phyloP scores from a whole-genome alignment of 2,329 filamentous ascomycete species.

The Orbilia quercus region DNA sequence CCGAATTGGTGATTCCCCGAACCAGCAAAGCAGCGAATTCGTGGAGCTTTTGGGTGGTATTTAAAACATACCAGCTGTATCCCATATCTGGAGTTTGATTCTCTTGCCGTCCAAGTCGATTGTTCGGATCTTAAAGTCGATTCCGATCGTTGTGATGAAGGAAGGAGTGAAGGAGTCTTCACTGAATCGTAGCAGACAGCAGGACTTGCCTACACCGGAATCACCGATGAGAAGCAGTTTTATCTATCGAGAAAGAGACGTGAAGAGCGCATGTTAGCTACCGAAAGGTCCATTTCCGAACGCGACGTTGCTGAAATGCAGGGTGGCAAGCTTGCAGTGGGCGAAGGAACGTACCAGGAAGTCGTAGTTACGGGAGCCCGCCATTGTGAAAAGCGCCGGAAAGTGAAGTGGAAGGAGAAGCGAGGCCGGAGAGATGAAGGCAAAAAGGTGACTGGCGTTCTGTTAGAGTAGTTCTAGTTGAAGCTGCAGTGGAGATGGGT shows the following conservation, averaged over 20 bases:
- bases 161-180: constrained; percentile 97
- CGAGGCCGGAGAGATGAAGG: neutral
- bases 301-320: constrained; percentile 55
- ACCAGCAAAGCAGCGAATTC: neutral
- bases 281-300: constrained; percentile 50
- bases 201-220: constrained; percentile 96
- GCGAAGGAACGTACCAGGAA: constrained; percentile 78
- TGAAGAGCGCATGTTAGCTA: constrained; percentile 59
- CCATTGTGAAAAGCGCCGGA: constrained; percentile 71
- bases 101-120: constrained; percentile 99
- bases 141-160: constrained; percentile 98
- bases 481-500: neutral
- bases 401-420: constrained; percentile 8
- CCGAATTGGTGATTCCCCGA: constrained; percentile 18
- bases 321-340: constrained; percentile 52
- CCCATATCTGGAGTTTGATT: constrained; percentile 99
- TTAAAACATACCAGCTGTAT: constrained; percentile 75
- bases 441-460: neutral
- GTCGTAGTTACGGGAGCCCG: constrained; percentile 98
- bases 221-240: constrained; percentile 97
- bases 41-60: neutral
- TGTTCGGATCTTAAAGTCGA: constrained; percentile 99
- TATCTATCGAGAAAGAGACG: constrained; percentile 71
- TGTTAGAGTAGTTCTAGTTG: neutral
- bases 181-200: constrained; percentile 94